phyloP scores from a whole-genome alignment of 2,329 filamentous ascomycete species.

The Beauveria varroae region DNA sequence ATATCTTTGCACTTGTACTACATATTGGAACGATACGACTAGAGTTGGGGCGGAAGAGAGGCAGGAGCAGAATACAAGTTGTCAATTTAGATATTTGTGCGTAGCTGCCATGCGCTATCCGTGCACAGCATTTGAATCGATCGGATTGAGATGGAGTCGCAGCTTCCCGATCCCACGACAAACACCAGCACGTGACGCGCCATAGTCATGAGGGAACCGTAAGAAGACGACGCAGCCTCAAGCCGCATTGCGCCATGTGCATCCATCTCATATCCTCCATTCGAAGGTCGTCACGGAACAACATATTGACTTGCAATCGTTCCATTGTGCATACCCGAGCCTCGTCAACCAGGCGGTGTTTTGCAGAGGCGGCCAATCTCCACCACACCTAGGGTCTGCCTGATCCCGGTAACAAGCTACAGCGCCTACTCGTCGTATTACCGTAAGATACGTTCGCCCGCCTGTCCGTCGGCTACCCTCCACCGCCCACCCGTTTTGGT shows the following conservation, averaged over 20 bases:
- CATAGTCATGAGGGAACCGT: not conserved
- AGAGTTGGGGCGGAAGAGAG: not conserved
- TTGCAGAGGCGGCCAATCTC: not conserved
- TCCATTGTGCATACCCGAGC: not conserved
- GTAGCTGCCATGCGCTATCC: not conserved
- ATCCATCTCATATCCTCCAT: not conserved
- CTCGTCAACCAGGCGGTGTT: not conserved
- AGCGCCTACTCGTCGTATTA: not conserved
- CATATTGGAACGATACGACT: slow-evolving; percentile 2
- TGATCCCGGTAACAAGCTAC: not conserved
- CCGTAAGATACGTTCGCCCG: slow-evolving; percentile 1
- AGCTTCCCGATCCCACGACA: not conserved
- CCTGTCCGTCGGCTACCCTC: not conserved
- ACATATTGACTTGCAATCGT: not conserved
- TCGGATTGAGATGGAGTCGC: not conserved
- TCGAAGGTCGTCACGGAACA: not conserved
- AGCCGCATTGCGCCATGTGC: not conserved
- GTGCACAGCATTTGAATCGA: not conserved
- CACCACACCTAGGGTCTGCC: not conserved
- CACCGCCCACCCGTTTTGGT: slow-evolving; percentile 8
- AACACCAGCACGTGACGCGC: slow-evolving; percentile 7
- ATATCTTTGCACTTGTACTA: slow-evolving; percentile 5
- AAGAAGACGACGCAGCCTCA: not conserved
- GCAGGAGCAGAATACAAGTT: slow-evolving; percentile 2
- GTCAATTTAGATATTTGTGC: not conserved